Base-by-base conservation (phyloP, 192 early-diverging fungal species). In the Umbelopsis sp. region DNA sequence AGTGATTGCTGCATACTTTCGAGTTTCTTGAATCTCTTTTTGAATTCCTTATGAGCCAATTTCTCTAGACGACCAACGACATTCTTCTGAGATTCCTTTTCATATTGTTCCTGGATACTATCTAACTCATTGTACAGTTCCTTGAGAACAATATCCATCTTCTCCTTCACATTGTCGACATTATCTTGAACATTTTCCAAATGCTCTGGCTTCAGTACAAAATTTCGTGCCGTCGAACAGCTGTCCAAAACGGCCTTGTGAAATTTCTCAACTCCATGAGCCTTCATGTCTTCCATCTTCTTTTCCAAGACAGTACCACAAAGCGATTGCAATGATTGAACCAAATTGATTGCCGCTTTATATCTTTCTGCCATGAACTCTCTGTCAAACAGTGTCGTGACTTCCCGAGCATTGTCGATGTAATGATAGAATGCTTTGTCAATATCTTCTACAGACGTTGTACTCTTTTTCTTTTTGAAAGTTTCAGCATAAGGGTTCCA, bases 1-100 rank as follows among this genome's bases (percentile, higher is more conserved):
- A 80, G 73, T n/a, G 77, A 76, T 12, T 87, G 81, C 71, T 90
- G 86, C 49, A 86, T 70, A 59, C 73, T 81, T 71, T 92, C 92
- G 34, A 92, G 77, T 51, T 88, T 85, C 65, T 87, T 88, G 45
- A 90, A 73, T 25, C 81, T 72, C 67, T 90, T 87, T n/a, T 83
- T 80, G 66, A 92, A 89, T 22, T 93, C 91, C 75, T 90, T 91
- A 66, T 91, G 82, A 26, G 76, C 80, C 0, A 86, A 81, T 38
- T 84, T 87, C 25, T 89, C 90, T 25, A 88, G 77, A 71, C 88
- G 76, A 10, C 84, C 76, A 45, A 77, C 72, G 14, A 29, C 52
- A 6, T 54, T 54, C 56, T 62, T 62, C 31, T 62, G 56, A 29
- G 56, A 62, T 14, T 62, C 56, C 25, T 34, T 62, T 1, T 29